Evolutionary conservation across 768 basidiomycete species (phyloP).

Genomic region (Mycena kentingensis): DNA sequence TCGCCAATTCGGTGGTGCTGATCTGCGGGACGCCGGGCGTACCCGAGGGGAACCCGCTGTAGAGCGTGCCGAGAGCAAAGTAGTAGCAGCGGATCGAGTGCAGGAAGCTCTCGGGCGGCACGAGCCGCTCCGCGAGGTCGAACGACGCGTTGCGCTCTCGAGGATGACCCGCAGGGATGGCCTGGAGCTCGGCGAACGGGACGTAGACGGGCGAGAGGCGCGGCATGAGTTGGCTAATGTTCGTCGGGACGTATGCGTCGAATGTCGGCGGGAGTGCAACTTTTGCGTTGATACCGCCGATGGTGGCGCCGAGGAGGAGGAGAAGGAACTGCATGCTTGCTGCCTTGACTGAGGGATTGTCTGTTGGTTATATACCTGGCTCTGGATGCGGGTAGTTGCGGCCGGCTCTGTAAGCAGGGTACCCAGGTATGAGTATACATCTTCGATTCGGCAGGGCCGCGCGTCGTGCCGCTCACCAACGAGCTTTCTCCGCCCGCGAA

Average conservation of each 20-base stretch:
- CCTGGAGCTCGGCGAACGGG: constrained; percentile 13
- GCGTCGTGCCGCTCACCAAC: too few species aligned
- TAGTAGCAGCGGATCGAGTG: constrained; percentile 23
- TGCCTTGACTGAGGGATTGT: too few species aligned
- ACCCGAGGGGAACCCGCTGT: constrained; percentile 21
- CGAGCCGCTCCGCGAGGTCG: constrained; percentile 17
- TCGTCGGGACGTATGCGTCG: constrained; percentile 20
- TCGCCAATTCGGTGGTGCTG: constrained; percentile 10
- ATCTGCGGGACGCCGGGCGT: constrained; percentile 22
- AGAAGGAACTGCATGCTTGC: too few species aligned
- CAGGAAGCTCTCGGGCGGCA: constrained; percentile 11
- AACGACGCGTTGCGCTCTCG: constrained; percentile 16
- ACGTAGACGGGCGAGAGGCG: constrained; percentile 14
- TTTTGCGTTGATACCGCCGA: too few species aligned
- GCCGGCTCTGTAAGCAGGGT: too few species aligned
- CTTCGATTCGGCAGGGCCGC: too few species aligned
- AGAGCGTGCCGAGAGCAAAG: constrained; percentile 20
- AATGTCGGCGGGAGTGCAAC: constrained; percentile 18
- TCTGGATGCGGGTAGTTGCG: too few species aligned
- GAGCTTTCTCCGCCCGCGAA: too few species aligned
- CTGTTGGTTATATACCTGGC: too few species aligned
- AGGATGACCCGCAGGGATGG: constrained; percentile 1
- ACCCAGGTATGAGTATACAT: too few species aligned
- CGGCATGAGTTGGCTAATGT: constrained; percentile 13
- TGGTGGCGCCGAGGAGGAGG: too few species aligned